Evolutionary conservation across 2,329 filamentous ascomycete genomes (phyloP), one percentile per base, ranked within the genome.

Genomic region (Diaporthe ampelina): DNA sequence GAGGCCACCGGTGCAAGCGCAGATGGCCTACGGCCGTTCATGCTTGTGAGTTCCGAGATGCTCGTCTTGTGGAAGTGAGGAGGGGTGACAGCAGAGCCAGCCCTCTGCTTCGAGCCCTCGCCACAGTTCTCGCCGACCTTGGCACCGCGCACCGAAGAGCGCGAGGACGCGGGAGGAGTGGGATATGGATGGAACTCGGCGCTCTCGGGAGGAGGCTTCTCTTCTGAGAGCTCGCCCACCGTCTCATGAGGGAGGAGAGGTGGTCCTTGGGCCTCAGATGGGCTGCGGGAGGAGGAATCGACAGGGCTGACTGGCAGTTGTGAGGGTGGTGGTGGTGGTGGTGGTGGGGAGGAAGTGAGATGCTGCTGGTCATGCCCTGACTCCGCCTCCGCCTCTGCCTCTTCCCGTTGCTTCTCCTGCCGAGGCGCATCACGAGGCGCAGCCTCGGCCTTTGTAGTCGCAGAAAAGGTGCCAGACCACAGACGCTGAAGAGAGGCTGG

Each of bases 401-500:
- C 72, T 50, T 72, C 67, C 21, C 68, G 59, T 48, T 76, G 73
- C 54, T 75, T 75, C 74, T 78, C 76, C 67, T 70, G 70, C 70
- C 63, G 74, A 69, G 78, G 73, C 43, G 78, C 73, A 57, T 80
- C 81, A 75, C 80, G 78, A 76, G 79, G 79, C 79, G 82, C 79
- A 78, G 82, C 81, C 70, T 72, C 70, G 80, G 81, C 80, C 81
- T 83, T 79, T 83, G 83, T 80, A 82, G 82, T 80, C 77, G 79
- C 82, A 80, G 81, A 81, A 79, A 82, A 83, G 75, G 80, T 81
- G 78, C 82, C 79, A 79, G 81, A 83, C 78, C 83, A 82, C 80
- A 83, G 84, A 83, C 83, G 82, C 79, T 87, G 85, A 89, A 90
- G 89, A 92, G 92, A 91, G 88, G 90, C 91, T 89, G 91, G 90